Conservation (phyloP, 2,329 filamentous ascomycete species). For the Zalaria sp. region DNA sequence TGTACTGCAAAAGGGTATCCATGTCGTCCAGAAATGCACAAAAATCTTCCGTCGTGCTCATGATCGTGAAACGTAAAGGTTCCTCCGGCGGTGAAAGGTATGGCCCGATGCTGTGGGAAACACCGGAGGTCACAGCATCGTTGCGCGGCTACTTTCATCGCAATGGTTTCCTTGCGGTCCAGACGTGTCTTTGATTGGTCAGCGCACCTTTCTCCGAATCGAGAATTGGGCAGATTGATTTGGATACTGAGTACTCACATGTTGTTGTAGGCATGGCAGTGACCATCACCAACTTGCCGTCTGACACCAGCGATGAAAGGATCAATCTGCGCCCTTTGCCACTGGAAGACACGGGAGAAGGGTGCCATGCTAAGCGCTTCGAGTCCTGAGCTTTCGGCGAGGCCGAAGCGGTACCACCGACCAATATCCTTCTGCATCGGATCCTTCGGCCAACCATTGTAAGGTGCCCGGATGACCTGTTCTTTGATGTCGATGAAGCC, state of each 20-base stretch:
- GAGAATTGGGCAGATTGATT: slow-evolving; percentile 14
- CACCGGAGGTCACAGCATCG: too few relatives aligned
- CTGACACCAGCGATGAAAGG: slow-evolving; percentile 49
- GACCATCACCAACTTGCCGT: slow-evolving; percentile 53
- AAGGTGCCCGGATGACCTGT: slow-evolving; percentile 51
- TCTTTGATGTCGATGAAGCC: slow-evolving; percentile 74
- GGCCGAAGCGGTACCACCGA: slow-evolving; percentile 69
- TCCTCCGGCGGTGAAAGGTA: too few relatives aligned
- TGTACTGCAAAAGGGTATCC: too few relatives aligned
- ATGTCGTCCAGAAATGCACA: too few relatives aligned
- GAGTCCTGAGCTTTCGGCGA: slow-evolving; percentile 50
- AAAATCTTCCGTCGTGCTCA: too few relatives aligned
- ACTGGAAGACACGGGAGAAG: slow-evolving; percentile 18
- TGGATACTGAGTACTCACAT: slow-evolving; percentile 45
- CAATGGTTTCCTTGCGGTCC: slow-evolving; percentile 31
- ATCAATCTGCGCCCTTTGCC: slow-evolving; percentile 44
- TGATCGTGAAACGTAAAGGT: too few relatives aligned
- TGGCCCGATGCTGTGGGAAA: too few relatives aligned
- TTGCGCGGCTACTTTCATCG: slow-evolving; percentile 2
- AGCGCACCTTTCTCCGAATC: slow-evolving; percentile 12
- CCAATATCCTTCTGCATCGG: slow-evolving; percentile 53
- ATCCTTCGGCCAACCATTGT: slow-evolving; percentile 60
- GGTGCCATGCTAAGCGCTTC: slow-evolving; percentile 61
- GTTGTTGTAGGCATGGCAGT: slow-evolving; percentile 58
- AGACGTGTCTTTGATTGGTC: slow-evolving; percentile 26